Evolutionary conservation across 2,329 filamentous ascomycete species (phyloP).

Genomic region (Talaromyces albobiverticillius): DNA sequence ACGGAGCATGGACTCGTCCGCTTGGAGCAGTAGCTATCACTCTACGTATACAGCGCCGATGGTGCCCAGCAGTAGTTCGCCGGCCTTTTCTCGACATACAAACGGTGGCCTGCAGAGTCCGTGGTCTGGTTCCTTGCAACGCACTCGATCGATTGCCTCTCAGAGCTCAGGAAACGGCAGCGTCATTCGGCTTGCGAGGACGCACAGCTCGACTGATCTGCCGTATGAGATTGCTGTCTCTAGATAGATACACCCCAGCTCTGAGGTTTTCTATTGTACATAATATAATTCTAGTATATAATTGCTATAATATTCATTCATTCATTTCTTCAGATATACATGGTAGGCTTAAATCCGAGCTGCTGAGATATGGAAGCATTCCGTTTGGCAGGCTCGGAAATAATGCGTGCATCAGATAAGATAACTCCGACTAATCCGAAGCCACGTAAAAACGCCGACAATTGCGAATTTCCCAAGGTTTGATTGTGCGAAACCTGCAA

Average conservation of each 20-base stretch:
- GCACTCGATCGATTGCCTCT: conserved; percentile 31
- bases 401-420: conserved; percentile 2
- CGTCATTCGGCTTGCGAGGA: conserved; percentile 37
- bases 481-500: too few relatives aligned
- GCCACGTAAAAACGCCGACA: background rate
- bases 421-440: conserved; percentile 2
- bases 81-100: conserved; percentile 14
- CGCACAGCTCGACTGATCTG: conserved; percentile 27
- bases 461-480: background rate
- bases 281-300: background rate
- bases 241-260: too few relatives aligned
- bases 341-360: background rate
- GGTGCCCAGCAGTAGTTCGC: conserved; percentile 20
- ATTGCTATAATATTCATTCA: background rate
- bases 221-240: conserved; percentile 36
- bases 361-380: background rate
- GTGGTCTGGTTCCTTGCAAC: conserved; percentile 35
- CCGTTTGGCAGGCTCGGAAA: background rate
- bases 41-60: conserved; percentile 28
- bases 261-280: background rate
- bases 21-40: conserved; percentile 25
- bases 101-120: conserved; percentile 25
- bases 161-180: conserved; percentile 32
- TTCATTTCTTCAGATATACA: too few relatives aligned
- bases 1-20: conserved; percentile 24